Evolutionary conservation across 208 protist genomes (phyloP), one percentile per base, ranked within the genome.

Genomic region (Wallacemonas sp.): DNA sequence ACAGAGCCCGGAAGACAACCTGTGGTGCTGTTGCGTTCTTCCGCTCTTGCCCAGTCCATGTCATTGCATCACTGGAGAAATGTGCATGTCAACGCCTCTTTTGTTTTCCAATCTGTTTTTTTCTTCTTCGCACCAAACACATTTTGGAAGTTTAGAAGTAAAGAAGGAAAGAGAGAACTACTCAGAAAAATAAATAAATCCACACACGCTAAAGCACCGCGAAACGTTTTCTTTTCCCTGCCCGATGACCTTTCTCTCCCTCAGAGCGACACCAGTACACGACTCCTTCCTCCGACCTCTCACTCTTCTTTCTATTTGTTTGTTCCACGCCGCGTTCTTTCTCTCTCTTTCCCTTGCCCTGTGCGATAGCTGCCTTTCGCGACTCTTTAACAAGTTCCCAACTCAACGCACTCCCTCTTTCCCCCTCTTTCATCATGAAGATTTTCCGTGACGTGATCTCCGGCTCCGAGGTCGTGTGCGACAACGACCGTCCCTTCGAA

Each of bases 391-490:
- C 44, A 21, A 26, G n/a, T 8, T 58, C 44, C 28, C 8, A 12
- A 31, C 26, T 22, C 36, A 65, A 33, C 8, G 9, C 28, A 68
- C 30, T 15, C 39, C 39, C 31, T 45, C 36, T n/a, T n/a, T n/a
- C 24, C 28, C 6, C 33, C 0, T 58, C 51, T 8, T 21, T 21
- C 17, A 75, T 53, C 62, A 96, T 96, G 90, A 92, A 88, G 80
- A 94, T 97, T 66, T 97, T 84, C 79, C 84, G 80, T 76, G 89
- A 95, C 54, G 71, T 93, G 46, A 65, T 97, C 46, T 93, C 89
- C 62, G 86, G 85, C 70, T 80, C 87, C 76, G 93, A 97, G 88
- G 88, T 97, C 6, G 78, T 94, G 64, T 95, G 88, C 79, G 93
- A 97, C 79, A 93, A 93, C 66, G 90, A 96, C 77, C 70, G 72